Base-by-base conservation (phyloP, 352 stramenopile species). In the Pythium sukuiense region DNA sequence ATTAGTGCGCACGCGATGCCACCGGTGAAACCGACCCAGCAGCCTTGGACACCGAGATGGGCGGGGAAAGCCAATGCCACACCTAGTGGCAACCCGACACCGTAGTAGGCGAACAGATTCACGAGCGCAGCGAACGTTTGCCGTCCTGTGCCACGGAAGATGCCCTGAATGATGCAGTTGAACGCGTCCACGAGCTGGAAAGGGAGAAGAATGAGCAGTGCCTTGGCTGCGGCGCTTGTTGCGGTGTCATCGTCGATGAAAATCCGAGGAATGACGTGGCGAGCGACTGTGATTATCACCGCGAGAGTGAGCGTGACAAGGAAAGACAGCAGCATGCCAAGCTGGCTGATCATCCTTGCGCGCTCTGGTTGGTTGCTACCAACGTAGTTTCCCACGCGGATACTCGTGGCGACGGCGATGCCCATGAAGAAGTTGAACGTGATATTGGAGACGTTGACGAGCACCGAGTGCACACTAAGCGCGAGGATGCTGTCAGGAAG, bases 81-180 rank as follows among this genome's bases (percentile, higher is more conserved):
- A 1, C 79, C 87, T 0, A 92, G 18, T 0, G 88, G 88, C 26
- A 96, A 76, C 16, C 88, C 87, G 8, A 90, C 77, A 1, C 79
- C 60, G 65, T 93, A 96, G 65, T 92, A 95, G 1, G 83, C 86
- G 14, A 90, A 72, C 12, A 85, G 77, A 55, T 91, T 92, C 6
- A 83, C 73, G n/a, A 75, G 70, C 2, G 85, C 81, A 11, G 75
- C 79, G 20, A 88, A 71, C 4, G 77, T 76, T 50, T 95, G 87
- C 29, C 80, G 70, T 18, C 85, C 87, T 20, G 68, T 81, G 43
- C 76, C 83, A 7, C 83, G 81, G 69, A 89, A 90, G 49, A 93
- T 77, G 32, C 83, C 87, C 54, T 92, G 80, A 5, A 78, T 69
- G 45, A 89, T 73, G 50, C 71, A 67, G 62, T 88, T 79, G 45